Evolutionary conservation across 1,284 basidiomycete genomes (phyloP), one percentile per base, ranked within the genome.

Genomic region (Ustilago bromivora): DNA sequence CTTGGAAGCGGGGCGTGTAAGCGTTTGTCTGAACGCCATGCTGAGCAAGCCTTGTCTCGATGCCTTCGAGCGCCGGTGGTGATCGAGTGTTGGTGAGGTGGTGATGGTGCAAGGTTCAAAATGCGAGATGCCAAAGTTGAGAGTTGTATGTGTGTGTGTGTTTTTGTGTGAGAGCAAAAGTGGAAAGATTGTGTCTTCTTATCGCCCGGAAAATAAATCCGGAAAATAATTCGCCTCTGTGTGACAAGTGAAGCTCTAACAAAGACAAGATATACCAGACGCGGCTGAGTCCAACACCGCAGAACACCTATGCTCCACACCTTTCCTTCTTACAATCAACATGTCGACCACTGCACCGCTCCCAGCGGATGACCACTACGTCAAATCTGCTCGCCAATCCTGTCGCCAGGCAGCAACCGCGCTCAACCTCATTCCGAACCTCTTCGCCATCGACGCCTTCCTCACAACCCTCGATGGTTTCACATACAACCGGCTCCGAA

Each of bases 381-480:
- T 82, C 47, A 19, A 40, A 0, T 34, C 59, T 0, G 61, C 77
- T 1, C 77, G 79, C 31, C 4, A 55, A 13, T 71, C 66, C n/a
- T 80, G 78, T 28, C 10, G 8, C 8, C 19, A 40, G 12, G 32
- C 53, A 1, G 32, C 60, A 2, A 49, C 11, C 5, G 4, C 66
- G 6, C 49, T 67, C 38, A 43, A 41, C 0, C 38, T 76, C 47
- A 52, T 35, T 2, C 71, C 82, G 13, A 51, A 70, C 38, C 15
- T 66, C 34, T 36, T 55, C 4, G 41, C 57, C 6, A 78, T 84
- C 51, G 78, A 79, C 36, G 38, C 56, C 12, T 81, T 84, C 53
- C 64, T 84, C 9, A 58, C 12, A 19, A 17, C 34, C 1, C 70
- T 84, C 13, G 38, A 58, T 12, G 19, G 36, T 6, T 1, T 49